Evolutionary conservation across 805 yeast genomes (phyloP), one percentile per base, ranked within the genome.

Genomic region (Hanseniaspora guilliermondii): DNA sequence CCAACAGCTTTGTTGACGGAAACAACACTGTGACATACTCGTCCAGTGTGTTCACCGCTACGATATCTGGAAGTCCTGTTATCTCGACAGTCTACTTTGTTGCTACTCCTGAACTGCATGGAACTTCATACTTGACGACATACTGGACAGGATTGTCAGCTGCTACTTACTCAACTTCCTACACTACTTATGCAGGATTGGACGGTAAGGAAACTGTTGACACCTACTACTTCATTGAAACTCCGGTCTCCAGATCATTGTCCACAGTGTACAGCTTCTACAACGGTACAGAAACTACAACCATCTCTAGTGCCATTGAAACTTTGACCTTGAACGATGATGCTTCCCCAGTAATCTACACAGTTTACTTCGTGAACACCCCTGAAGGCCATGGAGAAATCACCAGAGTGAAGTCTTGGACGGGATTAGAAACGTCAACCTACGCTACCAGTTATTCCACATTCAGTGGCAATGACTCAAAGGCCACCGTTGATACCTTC

Each of bases 151-250:
- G 58, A 25, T 19, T 32, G 19, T 30, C 56, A 3, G n/a, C 49
- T n/a, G n/a, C n/a, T 8, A 53, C 58, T n/a, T 56, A 49, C 40
- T 40, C 57, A 5, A 58, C 58, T n/a, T 22, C 21, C 8, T 27
- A 16, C 35, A 33, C 21, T n/a, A 53, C 56, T 16, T 38, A 49
- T 41, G 42, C 47, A n/a, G 60, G 59, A 21, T 11, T 53, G 12
- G 58, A 58, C n/a, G 58, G 58, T 4, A 27, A 17, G 1, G 56
- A 45, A 21, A 57, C 60, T 21, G 56, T 47, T 6, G 55, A 47
- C 19, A 58, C 59, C 36, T 24, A 56, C 37, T 54, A 49, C 55
- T 56, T 52, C 24, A 56, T 58, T 16, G 55, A 58, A 50, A 56
- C 58, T 22, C 60, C 60, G 40, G 30, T 48, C n/a, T 37, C 52